A percentile compares a stretch with the other conserved stretches of the same genome.
Conservation (phyloP, 1,284 basidiomycete species). For the Exobasidium rhododendri region DNA sequence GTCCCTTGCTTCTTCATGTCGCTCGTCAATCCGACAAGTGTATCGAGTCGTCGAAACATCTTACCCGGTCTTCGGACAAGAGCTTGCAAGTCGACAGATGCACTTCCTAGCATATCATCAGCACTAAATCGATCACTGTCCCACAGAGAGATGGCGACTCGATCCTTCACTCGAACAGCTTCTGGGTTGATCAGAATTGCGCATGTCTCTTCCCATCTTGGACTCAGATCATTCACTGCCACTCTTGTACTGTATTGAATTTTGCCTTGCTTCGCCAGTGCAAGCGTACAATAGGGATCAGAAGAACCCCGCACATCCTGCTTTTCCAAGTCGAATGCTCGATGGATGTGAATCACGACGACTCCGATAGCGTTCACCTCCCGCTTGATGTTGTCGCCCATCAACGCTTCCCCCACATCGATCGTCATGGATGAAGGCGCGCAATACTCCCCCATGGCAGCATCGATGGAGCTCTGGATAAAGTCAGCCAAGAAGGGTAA, state of each 20-base stretch:
- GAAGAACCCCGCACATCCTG: constrained; percentile 31
- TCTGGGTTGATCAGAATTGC: constrained; percentile 31
- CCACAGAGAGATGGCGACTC: constrained; percentile 47
- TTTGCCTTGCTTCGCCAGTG: constrained; percentile 27
- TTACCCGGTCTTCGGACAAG: constrained; percentile 48
- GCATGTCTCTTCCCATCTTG: constrained; percentile 37
- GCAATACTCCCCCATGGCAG: constrained; percentile 32
- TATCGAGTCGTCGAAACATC: constrained; percentile 21
- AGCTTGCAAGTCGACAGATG: constrained; percentile 56
- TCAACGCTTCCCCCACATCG: constrained; percentile 37
- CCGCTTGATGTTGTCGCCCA: constrained; percentile 40
- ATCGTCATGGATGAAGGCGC: constrained; percentile 34
- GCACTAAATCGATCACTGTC: constrained; percentile 58
- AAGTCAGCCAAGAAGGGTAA: constrained; percentile 34
- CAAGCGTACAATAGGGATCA: constrained; percentile 38
- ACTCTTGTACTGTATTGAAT: constrained; percentile 34
- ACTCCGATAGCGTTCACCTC: constrained; percentile 38
- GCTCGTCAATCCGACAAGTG: constrained; percentile 21
- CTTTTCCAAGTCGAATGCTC: constrained; percentile 32
- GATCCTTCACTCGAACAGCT: constrained; percentile 29
- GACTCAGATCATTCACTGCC: constrained; percentile 33
- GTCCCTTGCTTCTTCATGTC: constrained; percentile 37
- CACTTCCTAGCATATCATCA: constrained; percentile 57
- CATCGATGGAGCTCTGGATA: constrained; percentile 39
- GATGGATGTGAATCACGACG: constrained; percentile 30